phyloP scores from a whole-genome alignment of 805 yeast species.

The Teunomyces atbi region DNA sequence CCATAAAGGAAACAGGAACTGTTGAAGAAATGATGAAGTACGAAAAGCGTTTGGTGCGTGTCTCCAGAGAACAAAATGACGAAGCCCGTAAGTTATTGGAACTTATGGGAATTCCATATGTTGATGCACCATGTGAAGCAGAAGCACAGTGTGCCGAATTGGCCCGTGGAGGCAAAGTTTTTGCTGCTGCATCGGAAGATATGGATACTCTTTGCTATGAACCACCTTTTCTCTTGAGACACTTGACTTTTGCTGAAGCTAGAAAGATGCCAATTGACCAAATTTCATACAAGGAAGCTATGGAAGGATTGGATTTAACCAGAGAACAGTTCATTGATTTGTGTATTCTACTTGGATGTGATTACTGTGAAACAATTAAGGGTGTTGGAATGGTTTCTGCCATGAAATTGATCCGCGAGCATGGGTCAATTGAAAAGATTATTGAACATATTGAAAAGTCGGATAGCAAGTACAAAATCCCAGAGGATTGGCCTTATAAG shows the following conservation, averaged over 20 bases:
- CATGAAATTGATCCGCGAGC: slow-evolving; percentile 79
- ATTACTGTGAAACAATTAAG: slow-evolving; percentile 90
- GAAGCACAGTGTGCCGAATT: slow-evolving; percentile 97
- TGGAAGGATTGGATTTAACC: slow-evolving; percentile 76
- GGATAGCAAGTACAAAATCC: slow-evolving; percentile 70
- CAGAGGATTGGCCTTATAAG: slow-evolving; percentile 91
- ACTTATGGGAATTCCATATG: slow-evolving; percentile 93
- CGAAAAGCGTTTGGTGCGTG: slow-evolving; percentile 87
- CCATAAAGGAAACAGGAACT: slow-evolving; percentile 76
- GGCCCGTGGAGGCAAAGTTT: slow-evolving; percentile 86
- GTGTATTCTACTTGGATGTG: slow-evolving; percentile 94
- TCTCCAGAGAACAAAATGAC: slow-evolving; percentile 85
- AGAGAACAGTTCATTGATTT: slow-evolving; percentile 78
- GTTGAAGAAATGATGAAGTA: slow-evolving; percentile 70
- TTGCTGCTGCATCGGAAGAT: slow-evolving; percentile 97
- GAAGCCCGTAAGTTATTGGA: slow-evolving; percentile 81
- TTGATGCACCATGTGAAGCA: slow-evolving; percentile 96
- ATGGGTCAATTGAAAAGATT: slow-evolving; percentile 75
- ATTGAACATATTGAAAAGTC: slow-evolving; percentile 61
- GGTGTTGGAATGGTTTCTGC: slow-evolving; percentile 98
- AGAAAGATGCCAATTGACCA: slow-evolving; percentile 91
- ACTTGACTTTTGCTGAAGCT: slow-evolving; percentile 91
- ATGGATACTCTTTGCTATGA: slow-evolving; percentile 96
- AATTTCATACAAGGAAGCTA: slow-evolving; percentile 61
- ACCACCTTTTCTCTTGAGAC: slow-evolving; percentile 80